Base-by-base conservation (phyloP, 83 land plant genomes). In the Thuja plicata region DNA sequence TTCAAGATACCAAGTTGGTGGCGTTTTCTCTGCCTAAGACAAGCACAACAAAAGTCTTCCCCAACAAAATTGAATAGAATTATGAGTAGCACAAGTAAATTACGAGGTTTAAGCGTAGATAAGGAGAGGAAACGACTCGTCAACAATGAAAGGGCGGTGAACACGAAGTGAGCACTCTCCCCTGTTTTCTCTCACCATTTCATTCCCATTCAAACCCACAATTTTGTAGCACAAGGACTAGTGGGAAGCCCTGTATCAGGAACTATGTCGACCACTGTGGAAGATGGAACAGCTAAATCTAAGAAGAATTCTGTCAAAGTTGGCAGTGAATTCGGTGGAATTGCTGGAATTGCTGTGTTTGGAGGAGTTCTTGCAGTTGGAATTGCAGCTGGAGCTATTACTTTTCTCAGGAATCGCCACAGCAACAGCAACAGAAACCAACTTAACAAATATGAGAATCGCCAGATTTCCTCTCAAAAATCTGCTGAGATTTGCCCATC, bases 361-460 rank as follows among this genome's bases (percentile, higher is more conserved):
- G 83, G 83, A 38, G 82, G 82, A 79, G 83, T 79, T 79, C n/a
- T 79, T 38, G 83, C 83, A 2, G 83, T 78, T 40, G 82, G 45
- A 78, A 78, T 78, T 15, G 83, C 45, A 40, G 83, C 83, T 38
- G 83, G 45, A 7, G 83, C 46, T 9, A 19, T 79, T 79, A n/a
- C 45, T 8, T 19, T 40, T 19, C 21, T 79, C 24, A 38, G 27
- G 45, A 21, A 41, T 7, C 83, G 83, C 30, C 73, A 24, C 0
- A 17, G 21, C 43, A 15, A 35, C 7, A 3, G 21, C 24, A 78
- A 78, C 43, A 79, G 24, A 40, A 79, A 19, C 1, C 45, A 8
- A 9, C 46, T 17, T 24, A 1, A 43, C 46, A 43, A 79, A 8
- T 11, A 79, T 2, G 46, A 79, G 57, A 54, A 54, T 54, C 57